Base-by-base conservation (phyloP, 768 basidiomycete species). In the Sporobolomyces pararoseus region DNA sequence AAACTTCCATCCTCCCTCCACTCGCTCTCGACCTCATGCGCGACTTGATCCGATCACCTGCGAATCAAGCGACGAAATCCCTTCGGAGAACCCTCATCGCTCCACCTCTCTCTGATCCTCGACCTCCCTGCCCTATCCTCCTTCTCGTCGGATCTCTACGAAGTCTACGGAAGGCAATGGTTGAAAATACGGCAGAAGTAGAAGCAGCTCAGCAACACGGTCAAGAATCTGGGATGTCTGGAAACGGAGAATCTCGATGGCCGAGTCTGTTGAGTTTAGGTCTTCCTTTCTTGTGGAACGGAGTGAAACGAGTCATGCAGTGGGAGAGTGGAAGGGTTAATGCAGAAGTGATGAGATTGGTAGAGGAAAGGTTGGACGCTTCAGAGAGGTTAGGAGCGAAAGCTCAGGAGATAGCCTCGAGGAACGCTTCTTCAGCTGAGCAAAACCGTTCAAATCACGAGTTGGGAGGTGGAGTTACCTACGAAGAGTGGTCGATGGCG, bases 401-500 rank as follows among this genome's bases (percentile, higher is more conserved):
- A 14, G 42, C 54, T 7, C 34, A 34, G 16, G 65, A 74, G 14
- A n/a, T 19, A 23, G 35, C 39, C 3, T 37, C 55, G 19, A 59
- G 25, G 32, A 47, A 19, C 31, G 63, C 19, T 29, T 27, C 57
- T 4, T 12, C 12, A 29, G 44, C n/a, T 13, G 51, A 50, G 49
- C 55, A 13, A 21, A 21, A 46, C 16, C 16, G 69, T 23, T n/a
- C 37, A 27, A 6, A 31, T 39, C 34, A 32, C n/a, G 34, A 57
- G 44, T 44, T 35, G 59, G 58, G 7, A 68, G 44, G 54, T 59
- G 49, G 64, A n/a, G 52, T 72, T 34, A 58, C 58, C 21, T 77
- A 65, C 51, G 77, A 77, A 19, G 77, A 76, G 42, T 77, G 77
- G 77, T 67, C 68, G 27, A 75, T 77, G 72, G 73, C 74, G 51